Percentiles rank a stretch among this genome's conserved stretches.
phyloP scores from a whole-genome alignment of 1,139 yeast genomes.

The Blastobotrys niveus region DNA sequence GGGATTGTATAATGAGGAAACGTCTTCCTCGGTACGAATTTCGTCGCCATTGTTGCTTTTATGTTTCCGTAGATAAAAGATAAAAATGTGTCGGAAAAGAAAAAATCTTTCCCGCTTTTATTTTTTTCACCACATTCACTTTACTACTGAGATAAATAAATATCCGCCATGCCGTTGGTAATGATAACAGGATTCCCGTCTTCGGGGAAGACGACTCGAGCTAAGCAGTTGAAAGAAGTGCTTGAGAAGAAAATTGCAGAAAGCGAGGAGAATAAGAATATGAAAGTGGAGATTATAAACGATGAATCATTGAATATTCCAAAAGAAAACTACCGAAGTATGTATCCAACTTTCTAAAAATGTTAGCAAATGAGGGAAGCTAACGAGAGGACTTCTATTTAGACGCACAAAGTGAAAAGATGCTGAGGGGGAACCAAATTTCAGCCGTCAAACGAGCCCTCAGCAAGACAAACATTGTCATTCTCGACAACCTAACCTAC shows the following conservation, averaged over 20 bases:
- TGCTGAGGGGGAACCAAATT: conserved; percentile 77
- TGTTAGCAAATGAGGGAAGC: conserved; percentile 72
- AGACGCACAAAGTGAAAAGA: conserved; percentile 63
- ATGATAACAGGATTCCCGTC: conserved; percentile 80
- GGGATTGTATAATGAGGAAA: conserved; percentile 64
- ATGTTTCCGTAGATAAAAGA: background rate
- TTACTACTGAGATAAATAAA: background rate
- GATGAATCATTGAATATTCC: conserved; percentile 74
- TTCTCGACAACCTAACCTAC: conserved; percentile 79
- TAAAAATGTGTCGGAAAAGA: background rate
- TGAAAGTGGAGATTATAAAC: conserved; percentile 57
- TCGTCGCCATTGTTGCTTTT: background rate
- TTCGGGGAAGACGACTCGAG: conserved; percentile 78
- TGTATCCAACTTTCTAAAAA: conserved; percentile 26
- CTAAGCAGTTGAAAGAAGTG: conserved; percentile 45
- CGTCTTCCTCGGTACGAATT: conserved; percentile 32
- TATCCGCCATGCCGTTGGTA: conserved; percentile 68
- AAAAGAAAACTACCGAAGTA: conserved; percentile 56
- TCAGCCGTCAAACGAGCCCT: conserved; percentile 84
- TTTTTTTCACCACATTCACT: conserved; percentile 1
- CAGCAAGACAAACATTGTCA: conserved; percentile 62
- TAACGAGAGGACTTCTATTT: too few species aligned
- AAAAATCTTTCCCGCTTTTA: conserved; percentile 5
- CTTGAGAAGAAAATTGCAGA: conserved; percentile 47
- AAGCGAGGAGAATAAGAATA: conserved; percentile 22